Conservation (phyloP, 2,329 filamentous ascomycete genomes). For the Trichoderma sp. region DNA sequence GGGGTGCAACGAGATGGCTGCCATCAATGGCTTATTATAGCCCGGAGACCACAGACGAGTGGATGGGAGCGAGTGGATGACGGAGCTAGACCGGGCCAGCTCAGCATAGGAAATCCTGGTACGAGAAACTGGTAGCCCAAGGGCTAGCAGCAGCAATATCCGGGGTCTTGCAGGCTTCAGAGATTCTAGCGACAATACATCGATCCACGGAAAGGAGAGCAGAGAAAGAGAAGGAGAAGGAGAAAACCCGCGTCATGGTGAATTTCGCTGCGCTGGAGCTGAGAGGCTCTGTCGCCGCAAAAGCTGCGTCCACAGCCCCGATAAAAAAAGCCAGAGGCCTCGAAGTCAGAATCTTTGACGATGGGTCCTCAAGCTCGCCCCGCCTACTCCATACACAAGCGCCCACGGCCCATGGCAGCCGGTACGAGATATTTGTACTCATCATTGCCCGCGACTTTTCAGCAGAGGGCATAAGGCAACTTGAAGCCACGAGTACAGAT, state of each 20-base stretch:
- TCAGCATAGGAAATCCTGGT: neutral
- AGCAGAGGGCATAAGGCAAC: slow-evolving; percentile 1
- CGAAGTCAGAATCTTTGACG: slow-evolving; percentile 22
- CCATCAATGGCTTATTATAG: slow-evolving; percentile 26
- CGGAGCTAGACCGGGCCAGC: slow-evolving; percentile 19
- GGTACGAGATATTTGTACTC: slow-evolving; percentile 2
- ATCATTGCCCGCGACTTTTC: neutral
- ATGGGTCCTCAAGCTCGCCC: slow-evolving; percentile 16
- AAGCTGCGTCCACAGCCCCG: slow-evolving; percentile 14
- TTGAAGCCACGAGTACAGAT: neutral
- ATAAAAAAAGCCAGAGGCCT: slow-evolving; percentile 11
- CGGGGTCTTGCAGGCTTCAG: neutral
- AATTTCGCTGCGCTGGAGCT: slow-evolving; percentile 6
- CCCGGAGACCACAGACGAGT: slow-evolving; percentile 14
- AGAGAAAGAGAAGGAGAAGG: neutral
- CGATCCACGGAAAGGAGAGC: neutral
- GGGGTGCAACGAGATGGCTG: slow-evolving; percentile 25
- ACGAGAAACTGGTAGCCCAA: neutral
- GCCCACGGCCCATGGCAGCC: neutral
- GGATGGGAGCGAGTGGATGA: slow-evolving; percentile 21
- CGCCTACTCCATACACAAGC: neutral
- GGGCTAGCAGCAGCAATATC: neutral
- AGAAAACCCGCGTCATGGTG: neutral
- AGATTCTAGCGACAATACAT: neutral
- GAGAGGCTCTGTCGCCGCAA: slow-evolving; percentile 14